Evolutionary conservation across 2,329 filamentous ascomycete species (phyloP).

Genomic region (Exophiala sp.): DNA sequence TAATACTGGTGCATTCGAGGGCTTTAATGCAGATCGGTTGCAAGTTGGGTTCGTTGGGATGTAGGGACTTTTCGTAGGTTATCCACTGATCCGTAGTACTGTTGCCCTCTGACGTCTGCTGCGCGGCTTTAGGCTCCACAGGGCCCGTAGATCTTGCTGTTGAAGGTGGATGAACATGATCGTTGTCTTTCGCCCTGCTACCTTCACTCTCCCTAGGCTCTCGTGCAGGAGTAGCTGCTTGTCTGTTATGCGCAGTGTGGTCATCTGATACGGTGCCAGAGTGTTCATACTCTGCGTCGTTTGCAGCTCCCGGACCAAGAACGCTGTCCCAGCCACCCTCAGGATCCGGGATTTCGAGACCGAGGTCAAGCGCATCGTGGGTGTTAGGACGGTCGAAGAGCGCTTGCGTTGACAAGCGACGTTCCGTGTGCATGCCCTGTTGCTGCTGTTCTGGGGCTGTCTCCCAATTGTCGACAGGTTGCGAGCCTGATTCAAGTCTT

Average conservation of each 20-base stretch:
- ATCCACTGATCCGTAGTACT: constrained; percentile 9
- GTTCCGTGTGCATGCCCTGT: neutral
- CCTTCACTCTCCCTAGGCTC: neutral
- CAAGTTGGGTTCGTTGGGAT: neutral
- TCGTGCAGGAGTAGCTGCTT: neutral
- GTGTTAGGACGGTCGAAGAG: constrained; percentile 12
- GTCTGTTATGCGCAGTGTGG: neutral
- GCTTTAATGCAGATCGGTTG: constrained; percentile 13
- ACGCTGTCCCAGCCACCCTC: constrained; percentile 29
- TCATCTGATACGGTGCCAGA: neutral
- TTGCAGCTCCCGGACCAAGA: constrained; percentile 3
- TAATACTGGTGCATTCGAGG: constrained; percentile 15
- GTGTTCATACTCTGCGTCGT: neutral
- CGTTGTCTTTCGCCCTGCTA: neutral
- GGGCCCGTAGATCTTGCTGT: neutral
- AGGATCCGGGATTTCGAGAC: constrained; percentile 28
- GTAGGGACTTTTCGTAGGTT: constrained; percentile 3
- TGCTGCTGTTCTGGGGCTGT: constrained; percentile 13
- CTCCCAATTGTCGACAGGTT: constrained; percentile 15
- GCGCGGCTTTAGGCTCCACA: too few species aligned
- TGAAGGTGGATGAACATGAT: neutral
- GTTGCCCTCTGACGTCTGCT: too few species aligned
- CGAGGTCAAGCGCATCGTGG: constrained; percentile 5
- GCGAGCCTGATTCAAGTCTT: constrained; percentile 16
- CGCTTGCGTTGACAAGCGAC: constrained; percentile 12